Conservation (phyloP, 306 rosid species). For the Inga leiocalycina region DNA sequence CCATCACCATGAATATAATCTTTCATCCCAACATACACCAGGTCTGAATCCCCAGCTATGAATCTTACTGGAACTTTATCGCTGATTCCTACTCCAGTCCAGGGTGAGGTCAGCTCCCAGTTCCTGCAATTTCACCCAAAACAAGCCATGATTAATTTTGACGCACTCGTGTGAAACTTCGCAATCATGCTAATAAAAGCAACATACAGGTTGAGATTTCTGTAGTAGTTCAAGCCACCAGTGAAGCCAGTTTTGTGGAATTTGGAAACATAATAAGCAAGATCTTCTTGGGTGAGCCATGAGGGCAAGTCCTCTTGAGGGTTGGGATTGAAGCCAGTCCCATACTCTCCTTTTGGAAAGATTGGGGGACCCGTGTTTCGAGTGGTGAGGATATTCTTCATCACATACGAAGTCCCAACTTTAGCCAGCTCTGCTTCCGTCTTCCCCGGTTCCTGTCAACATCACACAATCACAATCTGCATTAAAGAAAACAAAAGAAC, state of each 20-base stretch:
- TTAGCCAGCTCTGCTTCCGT: constrained; percentile 35
- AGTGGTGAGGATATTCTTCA: constrained; percentile 33
- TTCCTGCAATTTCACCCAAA: constrained; percentile 17
- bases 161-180: not conserved
- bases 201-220: constrained; percentile 29
- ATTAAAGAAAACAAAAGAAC: not conserved
- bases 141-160: not conserved
- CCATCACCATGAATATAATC: constrained; percentile 21
- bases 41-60: constrained; percentile 20
- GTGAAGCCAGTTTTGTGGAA: constrained; percentile 47
- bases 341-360: constrained; percentile 39
- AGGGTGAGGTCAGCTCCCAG: constrained; percentile 28
- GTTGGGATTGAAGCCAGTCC: constrained; percentile 27
- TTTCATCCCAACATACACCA: constrained; percentile 8
- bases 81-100: not conserved
- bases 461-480: not conserved
- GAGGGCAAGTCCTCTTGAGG: constrained; percentile 31
- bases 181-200: not conserved
- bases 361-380: constrained; percentile 40
- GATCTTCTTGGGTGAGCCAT: constrained; percentile 53
- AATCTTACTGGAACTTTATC: not conserved
- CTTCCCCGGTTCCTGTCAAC: constrained; percentile 24
- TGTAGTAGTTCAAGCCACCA: constrained; percentile 54
- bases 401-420: constrained; percentile 11
- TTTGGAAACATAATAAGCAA: constrained; percentile 43